phyloP scores from a whole-genome alignment of 139 green algal species.

The Tetratostichococcus sp. region DNA sequence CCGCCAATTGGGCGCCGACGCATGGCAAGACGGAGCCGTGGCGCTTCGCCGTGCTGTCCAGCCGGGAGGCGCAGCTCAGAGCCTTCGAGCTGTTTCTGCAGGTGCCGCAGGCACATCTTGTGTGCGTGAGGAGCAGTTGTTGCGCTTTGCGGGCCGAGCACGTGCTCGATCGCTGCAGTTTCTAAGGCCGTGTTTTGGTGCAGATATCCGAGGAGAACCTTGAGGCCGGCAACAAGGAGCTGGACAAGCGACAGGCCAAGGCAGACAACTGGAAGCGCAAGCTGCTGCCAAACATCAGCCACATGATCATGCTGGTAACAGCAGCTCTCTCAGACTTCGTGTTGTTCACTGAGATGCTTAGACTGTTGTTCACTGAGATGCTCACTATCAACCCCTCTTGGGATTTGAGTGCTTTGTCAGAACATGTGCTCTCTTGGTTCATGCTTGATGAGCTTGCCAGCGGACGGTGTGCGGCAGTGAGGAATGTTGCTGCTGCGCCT shows the following conservation, averaged over 20 bases:
- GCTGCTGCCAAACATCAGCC: background rate
- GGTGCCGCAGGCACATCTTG: background rate
- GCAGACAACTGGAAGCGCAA: background rate
- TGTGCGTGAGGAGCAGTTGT: too few species aligned
- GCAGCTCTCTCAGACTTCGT: background rate
- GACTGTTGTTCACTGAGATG: too few species aligned
- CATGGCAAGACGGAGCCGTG: conserved; percentile 60
- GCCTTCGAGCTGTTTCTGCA: conserved; percentile 39
- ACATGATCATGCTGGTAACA: background rate
- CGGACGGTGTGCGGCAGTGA: too few species aligned
- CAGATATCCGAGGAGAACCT: background rate
- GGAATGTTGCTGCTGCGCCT: too few species aligned
- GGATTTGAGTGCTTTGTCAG: too few species aligned
- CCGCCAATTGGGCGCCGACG: conserved; percentile 61
- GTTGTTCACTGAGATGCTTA: too few species aligned
- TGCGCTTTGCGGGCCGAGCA: too few species aligned
- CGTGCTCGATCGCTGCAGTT: too few species aligned
- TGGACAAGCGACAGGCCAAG: background rate
- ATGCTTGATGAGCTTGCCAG: too few species aligned
- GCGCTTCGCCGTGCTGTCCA: conserved; percentile 54
- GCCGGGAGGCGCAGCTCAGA: conserved; percentile 17
- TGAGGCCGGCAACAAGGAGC: background rate
- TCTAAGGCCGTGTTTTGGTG: background rate
- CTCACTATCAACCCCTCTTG: too few species aligned
- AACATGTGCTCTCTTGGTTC: too few species aligned